Base-by-base conservation (phyloP, 2,329 filamentous ascomycete genomes). In the Hypomyces perniciosus region DNA sequence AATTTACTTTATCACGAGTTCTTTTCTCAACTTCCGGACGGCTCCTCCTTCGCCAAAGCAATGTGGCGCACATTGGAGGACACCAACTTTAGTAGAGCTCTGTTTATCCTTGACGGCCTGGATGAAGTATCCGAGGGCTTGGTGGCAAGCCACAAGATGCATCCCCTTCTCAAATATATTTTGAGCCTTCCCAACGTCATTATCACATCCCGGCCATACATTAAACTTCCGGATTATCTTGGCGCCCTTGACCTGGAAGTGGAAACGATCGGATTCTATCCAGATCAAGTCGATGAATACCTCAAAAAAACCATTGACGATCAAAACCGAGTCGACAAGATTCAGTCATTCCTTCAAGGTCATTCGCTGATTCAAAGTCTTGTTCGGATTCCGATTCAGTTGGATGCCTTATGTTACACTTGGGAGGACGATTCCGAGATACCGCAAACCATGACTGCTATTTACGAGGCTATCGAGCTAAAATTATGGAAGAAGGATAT, bases 91-190 rank as follows among this genome's bases (percentile, higher is more conserved):
- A 37, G n/a, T 20, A 61, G 48, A 45, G 70, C 63, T 13, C 57
- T 75, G 1, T 71, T 72, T 42, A 41, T 74, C 10, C 63, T 75
- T 9, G 72, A 75, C 55, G 72, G 72, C 5, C 50, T 74, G 9
- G 72, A 75, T 47, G 72, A 76, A 62, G 57, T 73, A 8, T 62
- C 59, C 1, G 43, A 59, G 39, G 56, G 59, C 6, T 42, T 63
- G 27, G 37, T 7, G 2, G 3, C 13, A 1, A 30, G 52, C 7
- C 6, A 44, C 31, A 30, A 56, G 5, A 59, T 60, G 55, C 54
- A 28, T 20, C 4, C 37, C 12, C 61, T 68, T 33, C 57, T 72
- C 9, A 8, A 51, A 10, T 2, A 55, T 4, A 62, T 73, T 26
- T 54, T 72, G 8, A 59, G 63, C 10, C 61, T 62, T 12, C 59